Base-by-base conservation (phyloP, 73 alveolate species). In the Symbiodinium natans region DNA sequence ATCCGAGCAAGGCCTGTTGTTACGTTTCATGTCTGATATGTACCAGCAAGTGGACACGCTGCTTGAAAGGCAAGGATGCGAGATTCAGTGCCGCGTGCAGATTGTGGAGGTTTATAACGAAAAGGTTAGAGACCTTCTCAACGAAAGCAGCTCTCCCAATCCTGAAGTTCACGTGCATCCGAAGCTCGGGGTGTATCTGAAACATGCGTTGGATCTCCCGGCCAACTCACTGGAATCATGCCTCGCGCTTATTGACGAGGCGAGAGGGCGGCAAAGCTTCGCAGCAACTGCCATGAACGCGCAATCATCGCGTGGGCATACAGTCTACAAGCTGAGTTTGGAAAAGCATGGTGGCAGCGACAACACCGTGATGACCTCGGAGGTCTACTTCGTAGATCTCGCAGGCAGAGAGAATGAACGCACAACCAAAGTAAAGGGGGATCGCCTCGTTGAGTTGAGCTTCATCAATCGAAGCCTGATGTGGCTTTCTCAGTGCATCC, bases 371-470 rank as follows among this genome's bases (percentile, higher is more conserved):
- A 95, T 99, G 86, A 99, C 93, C 80, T 99, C 99, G 27, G 99
- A 99, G 98, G 90, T 92, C 41, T 92, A 39, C 80, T 92, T 92
- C 59, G 98, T 75, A 54, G 98, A 92, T 36, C 40, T 92, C 82
- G 98, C 98, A 10, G 98, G 98, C 27, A 89, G 90, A 38, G 98
- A 92, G 98, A 92, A 92, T 31, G 98, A 92, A n/a, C 88, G 90
- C 25, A 92, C 92, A 89, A 99, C 99, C 80, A 71, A 80, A 92
- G 99, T 99, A n/a, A 97, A 99, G 90, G 99, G 99, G 68, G 99
- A 93, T 99, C 93, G 99, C 41, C 99, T 99, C 84, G 99, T 99
- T 96, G 99, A 99, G 93, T 99, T 99, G 39, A 93, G 99, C 59
- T 99, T 99, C 98, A 99, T 99, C 52, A 99, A 99, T 92, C 99